These are phyloP conservation scores for Eutrema heterophyllum DNA, from an alignment of 345 rosid genomes.

Conservation along the genomic window DNA sequence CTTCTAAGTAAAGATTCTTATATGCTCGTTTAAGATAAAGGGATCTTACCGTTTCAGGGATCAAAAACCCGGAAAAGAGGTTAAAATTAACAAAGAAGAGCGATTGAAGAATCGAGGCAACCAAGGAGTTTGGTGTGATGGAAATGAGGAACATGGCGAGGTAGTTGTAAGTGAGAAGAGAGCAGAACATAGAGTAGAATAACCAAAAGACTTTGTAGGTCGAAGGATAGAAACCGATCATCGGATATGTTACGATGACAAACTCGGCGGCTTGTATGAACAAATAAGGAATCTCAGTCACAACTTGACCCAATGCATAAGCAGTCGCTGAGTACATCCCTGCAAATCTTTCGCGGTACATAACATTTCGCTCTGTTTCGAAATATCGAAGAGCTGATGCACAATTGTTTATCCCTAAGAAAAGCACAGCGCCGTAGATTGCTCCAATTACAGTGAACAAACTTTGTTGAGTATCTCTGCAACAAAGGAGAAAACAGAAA, in stretches of 20 bases:
- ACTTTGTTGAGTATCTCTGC: slow-evolving; percentile 60
- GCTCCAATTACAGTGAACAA: slow-evolving; percentile 62
- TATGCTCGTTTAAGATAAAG: neutral
- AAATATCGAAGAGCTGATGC: slow-evolving; percentile 52
- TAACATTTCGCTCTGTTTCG: slow-evolving; percentile 55
- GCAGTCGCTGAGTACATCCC: slow-evolving; percentile 80
- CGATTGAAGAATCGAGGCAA: slow-evolving; percentile 50
- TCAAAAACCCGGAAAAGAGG: slow-evolving; percentile 64
- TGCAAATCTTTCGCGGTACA: slow-evolving; percentile 76
- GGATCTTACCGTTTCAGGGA: slow-evolving; percentile 60
- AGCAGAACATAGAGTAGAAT: slow-evolving; percentile 53
- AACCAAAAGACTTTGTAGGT: slow-evolving; percentile 62
- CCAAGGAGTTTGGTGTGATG: slow-evolving; percentile 56
- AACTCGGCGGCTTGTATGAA: slow-evolving; percentile 38
- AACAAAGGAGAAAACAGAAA: neutral
- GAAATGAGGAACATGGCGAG: slow-evolving; percentile 67
- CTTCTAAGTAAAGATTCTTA: neutral
- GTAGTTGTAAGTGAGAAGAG: slow-evolving; percentile 52
- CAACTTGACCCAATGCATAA: slow-evolving; percentile 69
- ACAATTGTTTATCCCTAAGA: slow-evolving; percentile 69
- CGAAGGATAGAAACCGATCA: slow-evolving; percentile 60
- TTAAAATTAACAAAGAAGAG: slow-evolving; percentile 40
- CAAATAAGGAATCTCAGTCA: slow-evolving; percentile 65
- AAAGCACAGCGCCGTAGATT: slow-evolving; percentile 36
- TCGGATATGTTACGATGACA: slow-evolving; percentile 53